Evolutionary conservation across 169 alveolate genomes (phyloP), one percentile per base, ranked within the genome.

Genomic region (Ichthyophthirius multifiliis): DNA sequence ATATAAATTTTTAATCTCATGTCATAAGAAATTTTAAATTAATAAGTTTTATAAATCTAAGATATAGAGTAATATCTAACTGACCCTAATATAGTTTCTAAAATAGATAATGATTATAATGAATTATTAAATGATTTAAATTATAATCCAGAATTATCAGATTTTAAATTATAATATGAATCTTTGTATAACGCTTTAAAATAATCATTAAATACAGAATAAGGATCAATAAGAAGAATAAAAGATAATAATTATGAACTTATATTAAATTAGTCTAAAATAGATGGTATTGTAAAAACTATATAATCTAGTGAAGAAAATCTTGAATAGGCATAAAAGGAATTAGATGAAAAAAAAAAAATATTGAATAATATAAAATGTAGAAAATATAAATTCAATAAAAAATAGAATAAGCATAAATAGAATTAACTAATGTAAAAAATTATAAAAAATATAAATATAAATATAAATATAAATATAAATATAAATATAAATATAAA

Each of bases 151-250:
- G 86, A 81, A n/a, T 73, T 81, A 18, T 74, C 67, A 31, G 71
- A 64, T 64, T 81, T 81, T 73, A 81, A 81, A 74, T 39, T 81
- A 4, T 43, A 81, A 81, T 81, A 81, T 55, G 82, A 81, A 67
- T 64, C 81, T 5, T 71, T 81, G 27, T 81, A 81, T 43, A 71
- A 71, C 43, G 48, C 86, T 13, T 41, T 81, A 1, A 71, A 81
- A 39, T 75, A 71, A 31, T 35, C 76, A 16, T 71, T 64, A 39
- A 76, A 73, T 30, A 65, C 46, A 23, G 86, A 81, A 55, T 39
- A 71, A 6, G 41, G 77, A 27, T 81, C 65, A 39, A 73, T 55
- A 0, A 81, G 43, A 43, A 67, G 43, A 82, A 71, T 47, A 30
- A 1, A 18, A 0, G 3, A 63, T 0, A 7, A 2, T 6, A 45